A percentile compares a stretch with the other conserved stretches of the same genome.
Evolutionary conservation across 345 rosid species (phyloP).

Genomic region (Odontarrhena argentea): DNA sequence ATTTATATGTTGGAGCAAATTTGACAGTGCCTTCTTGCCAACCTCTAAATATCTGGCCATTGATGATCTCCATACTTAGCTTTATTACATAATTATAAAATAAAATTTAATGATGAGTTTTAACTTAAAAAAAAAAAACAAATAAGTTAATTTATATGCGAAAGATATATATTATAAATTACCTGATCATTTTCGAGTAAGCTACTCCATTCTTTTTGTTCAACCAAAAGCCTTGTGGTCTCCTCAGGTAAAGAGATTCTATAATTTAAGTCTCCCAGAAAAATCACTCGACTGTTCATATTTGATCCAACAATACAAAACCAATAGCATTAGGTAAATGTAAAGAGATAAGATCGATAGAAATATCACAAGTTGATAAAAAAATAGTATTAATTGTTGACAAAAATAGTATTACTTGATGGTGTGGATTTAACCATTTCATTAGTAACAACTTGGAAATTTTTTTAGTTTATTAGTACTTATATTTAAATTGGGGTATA

Average conservation of each 20-base stretch:
- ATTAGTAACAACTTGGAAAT: slow-evolving; percentile 22
- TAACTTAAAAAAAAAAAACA: not conserved
- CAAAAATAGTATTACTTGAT: slow-evolving; percentile 6
- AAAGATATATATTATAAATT: not conserved
- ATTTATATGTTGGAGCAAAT: slow-evolving; percentile 84
- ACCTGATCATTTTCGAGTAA: slow-evolving; percentile 80
- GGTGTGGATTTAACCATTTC: slow-evolving; percentile 6
- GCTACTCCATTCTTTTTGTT: slow-evolving; percentile 55
- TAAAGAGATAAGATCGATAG: not conserved
- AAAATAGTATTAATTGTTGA: slow-evolving; percentile 2
- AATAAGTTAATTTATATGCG: not conserved
- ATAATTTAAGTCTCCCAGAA: slow-evolving; percentile 83
- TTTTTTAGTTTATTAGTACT: not conserved
- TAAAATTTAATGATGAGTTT: not conserved
- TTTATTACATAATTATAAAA: slow-evolving; percentile 35
- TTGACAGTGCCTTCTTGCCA: slow-evolving; percentile 71
- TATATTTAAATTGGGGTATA: not conserved
- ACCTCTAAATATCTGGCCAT: slow-evolving; percentile 58
- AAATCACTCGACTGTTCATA: slow-evolving; percentile 56
- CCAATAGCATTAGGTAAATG: not conserved
- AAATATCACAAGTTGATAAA: slow-evolving; percentile 22
- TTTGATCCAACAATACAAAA: slow-evolving; percentile 21
- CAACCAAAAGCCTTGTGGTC: slow-evolving; percentile 57
- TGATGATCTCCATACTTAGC: slow-evolving; percentile 63
- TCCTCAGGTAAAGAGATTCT: slow-evolving; percentile 72